Evolutionary conservation across 192 early-diverging fungal species (phyloP).

Genomic region (Backusella mclennaniae): DNA sequence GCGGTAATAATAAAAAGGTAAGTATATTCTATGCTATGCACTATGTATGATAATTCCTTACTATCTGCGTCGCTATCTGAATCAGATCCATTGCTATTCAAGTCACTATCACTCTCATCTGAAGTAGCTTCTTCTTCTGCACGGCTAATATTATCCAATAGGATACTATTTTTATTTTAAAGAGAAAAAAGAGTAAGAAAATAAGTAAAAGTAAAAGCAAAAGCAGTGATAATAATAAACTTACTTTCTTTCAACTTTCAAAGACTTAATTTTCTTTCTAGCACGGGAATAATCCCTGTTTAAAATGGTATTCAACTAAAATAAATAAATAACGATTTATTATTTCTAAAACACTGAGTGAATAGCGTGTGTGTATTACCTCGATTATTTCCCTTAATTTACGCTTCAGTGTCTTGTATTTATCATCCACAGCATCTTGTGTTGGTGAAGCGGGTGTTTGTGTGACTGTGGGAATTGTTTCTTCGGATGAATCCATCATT

Average conservation of each 20-base stretch:
- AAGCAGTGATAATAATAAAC: not conserved
- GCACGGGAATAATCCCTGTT: slow-evolving; percentile 21
- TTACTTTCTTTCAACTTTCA: slow-evolving; percentile 32
- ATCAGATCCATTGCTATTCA: slow-evolving; percentile 20
- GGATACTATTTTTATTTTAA: slow-evolving; percentile 8
- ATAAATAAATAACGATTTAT: not conserved
- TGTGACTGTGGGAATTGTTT: slow-evolving; percentile 4
- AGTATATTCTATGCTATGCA: not conserved
- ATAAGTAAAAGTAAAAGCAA: not conserved
- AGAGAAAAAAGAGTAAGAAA: not conserved
- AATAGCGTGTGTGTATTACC: slow-evolving; percentile 29
- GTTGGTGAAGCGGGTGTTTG: slow-evolving; percentile 1
- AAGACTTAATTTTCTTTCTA: slow-evolving; percentile 25
- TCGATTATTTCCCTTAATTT: slow-evolving; percentile 43
- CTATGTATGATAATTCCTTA: not conserved
- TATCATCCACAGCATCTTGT: slow-evolving; percentile 36
- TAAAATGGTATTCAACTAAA: slow-evolving; percentile 19
- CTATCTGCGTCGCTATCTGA: slow-evolving; percentile 14
- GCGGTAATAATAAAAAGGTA: not conserved
- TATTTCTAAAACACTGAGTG: not conserved
- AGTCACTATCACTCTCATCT: slow-evolving; percentile 26
- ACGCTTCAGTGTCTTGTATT: slow-evolving; percentile 42
- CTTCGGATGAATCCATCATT: not conserved
- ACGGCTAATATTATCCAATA: slow-evolving; percentile 28
- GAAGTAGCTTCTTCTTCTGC: slow-evolving; percentile 14